phyloP scores from a whole-genome alignment of 371 early-diverging fungal species.

The Apophysomyces ossiformis region DNA sequence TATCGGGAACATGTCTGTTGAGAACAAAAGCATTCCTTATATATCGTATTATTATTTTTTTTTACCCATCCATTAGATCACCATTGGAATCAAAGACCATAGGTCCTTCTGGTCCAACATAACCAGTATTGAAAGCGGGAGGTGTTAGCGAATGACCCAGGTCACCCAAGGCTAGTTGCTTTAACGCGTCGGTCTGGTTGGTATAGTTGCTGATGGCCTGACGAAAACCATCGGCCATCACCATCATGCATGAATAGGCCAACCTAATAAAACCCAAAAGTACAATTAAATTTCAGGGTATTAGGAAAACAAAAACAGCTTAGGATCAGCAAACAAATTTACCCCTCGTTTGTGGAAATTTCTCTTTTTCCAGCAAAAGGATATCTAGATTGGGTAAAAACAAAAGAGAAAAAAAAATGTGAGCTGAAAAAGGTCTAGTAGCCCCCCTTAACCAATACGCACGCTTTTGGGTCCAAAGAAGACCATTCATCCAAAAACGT shows the following conservation, averaged over 20 bases:
- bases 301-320: background rate
- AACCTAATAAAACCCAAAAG: constrained; percentile 28
- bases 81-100: constrained; percentile 61
- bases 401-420: no score
- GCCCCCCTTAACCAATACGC: constrained; percentile 14
- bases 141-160: constrained; percentile 49
- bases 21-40: background rate
- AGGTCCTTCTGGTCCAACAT: constrained; percentile 64
- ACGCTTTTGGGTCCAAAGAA: constrained; percentile 47
- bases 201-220: constrained; percentile 39
- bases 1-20: background rate
- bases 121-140: constrained; percentile 56
- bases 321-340: constrained; percentile 16
- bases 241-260: constrained; percentile 66
- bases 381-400: constrained; percentile 34
- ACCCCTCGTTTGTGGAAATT: constrained; percentile 66
- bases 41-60: constrained; percentile 3
- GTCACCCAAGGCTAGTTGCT: constrained; percentile 41
- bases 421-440: no score
- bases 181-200: constrained; percentile 43
- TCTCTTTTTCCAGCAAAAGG: constrained; percentile 61
- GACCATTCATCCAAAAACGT: constrained; percentile 57
- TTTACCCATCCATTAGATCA: constrained; percentile 56
- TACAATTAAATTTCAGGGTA: background rate
- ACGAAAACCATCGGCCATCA: constrained; percentile 57